Evolutionary conservation across 2,329 filamentous ascomycete species (phyloP), one percentile per base, ranked within the genome.

Genomic region (Zasmidium cellare): DNA sequence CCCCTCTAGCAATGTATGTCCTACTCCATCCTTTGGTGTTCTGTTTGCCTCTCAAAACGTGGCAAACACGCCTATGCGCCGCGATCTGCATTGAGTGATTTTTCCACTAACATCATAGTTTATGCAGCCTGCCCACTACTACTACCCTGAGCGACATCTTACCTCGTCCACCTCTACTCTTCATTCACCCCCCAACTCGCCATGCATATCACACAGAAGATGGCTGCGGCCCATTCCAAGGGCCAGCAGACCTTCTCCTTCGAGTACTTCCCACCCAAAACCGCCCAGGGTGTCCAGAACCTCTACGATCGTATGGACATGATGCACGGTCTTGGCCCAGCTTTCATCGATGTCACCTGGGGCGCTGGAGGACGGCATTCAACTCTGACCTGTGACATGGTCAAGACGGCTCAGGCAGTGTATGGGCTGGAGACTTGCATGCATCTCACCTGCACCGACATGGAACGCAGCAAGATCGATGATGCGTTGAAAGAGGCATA

Each of bases 251-350:
- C 92, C 72, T 97, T 97, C 82, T 99, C 94, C 59, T 99, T 99
- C 80, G 94, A 99, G 77, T 99, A 96, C 82, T 99, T 99, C 78
- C 94, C 94, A 52, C 94, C 94, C 41, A 99, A 99, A 81, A 99
- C 94, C 7, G 89, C 91, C 11, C 91, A 94, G 79, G 94, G 94
- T 82, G 93, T 99, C 12, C 94, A 99, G 79, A 99, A 99, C 76
- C 87, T 99, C 58, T 99, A 99, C 82, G 94, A 99, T 69, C 91
- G 94, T 68, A 97, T 99, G 90, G 94, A 99, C 78, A 92, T 92
- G 77, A 99, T 99, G 94, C 92, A 96, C 77, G 86, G 88, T 70
- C 85, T 96, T 63, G 94, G 92, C 1, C 94, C 93, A 63, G 89
- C 92, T 71, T 99, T 99, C 80, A 92, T 99, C 74, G 94, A 99